Evolutionary conservation across 257 asterid species (phyloP).

Genomic region (Primulina huaijiensis): DNA sequence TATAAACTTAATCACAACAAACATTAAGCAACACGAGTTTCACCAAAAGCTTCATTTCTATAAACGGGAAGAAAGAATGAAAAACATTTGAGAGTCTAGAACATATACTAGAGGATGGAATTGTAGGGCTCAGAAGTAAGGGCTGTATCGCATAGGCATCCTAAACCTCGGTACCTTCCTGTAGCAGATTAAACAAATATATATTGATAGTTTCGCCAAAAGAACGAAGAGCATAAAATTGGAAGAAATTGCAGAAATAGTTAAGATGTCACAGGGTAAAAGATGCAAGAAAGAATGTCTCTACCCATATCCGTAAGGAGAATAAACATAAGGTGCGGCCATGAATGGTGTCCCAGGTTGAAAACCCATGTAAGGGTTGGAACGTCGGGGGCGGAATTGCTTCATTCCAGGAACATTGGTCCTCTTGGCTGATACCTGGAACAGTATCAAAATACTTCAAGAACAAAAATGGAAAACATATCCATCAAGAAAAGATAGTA

Average conservation of each 20-base stretch:
- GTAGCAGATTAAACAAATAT: constrained; percentile 25
- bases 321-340: constrained; percentile 45
- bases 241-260: not conserved
- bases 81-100: constrained; percentile 12
- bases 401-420: constrained; percentile 84
- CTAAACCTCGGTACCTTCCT: constrained; percentile 72
- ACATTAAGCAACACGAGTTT: constrained; percentile 9
- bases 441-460: constrained; percentile 1
- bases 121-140: constrained; percentile 45
- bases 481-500: not conserved
- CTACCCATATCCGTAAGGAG: constrained; percentile 73
- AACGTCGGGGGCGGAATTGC: constrained; percentile 55
- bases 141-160: constrained; percentile 62
- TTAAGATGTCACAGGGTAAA: not conserved
- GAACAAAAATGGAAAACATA: constrained; percentile 1
- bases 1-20: too few relatives aligned
- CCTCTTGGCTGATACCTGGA: constrained; percentile 72
- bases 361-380: constrained; percentile 49
- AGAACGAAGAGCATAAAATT: not conserved
- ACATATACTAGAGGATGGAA: constrained; percentile 22
- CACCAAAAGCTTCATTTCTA: constrained; percentile 21
- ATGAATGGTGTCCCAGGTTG: constrained; percentile 48
- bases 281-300: constrained; percentile 10
- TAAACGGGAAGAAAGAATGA: constrained; percentile 13
- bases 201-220: constrained; percentile 4